Conservation (phyloP, 257 asterid genomes). For the Ligustrum vulgare region DNA sequence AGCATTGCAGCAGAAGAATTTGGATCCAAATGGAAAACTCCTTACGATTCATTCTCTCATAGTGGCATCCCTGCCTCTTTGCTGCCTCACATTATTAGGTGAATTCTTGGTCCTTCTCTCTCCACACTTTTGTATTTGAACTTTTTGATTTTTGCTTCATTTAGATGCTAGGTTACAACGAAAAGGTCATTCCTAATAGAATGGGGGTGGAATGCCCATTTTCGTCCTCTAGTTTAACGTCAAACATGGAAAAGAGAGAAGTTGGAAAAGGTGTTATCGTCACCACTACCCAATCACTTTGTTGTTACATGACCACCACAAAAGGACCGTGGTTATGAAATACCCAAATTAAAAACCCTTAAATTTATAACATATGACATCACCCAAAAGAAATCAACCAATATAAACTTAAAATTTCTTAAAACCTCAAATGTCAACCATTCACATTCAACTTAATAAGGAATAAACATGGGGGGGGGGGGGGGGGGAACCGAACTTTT, state of each 20-base stretch:
- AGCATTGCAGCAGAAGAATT: conserved; percentile 70
- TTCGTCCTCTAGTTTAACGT: not conserved
- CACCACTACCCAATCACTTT: not conserved
- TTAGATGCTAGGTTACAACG: not conserved
- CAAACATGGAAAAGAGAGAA: no score
- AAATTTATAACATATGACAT: not conserved
- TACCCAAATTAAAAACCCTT: not conserved
- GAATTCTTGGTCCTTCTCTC: conserved; percentile 18
- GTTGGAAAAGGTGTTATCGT: not conserved
- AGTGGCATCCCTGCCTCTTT: conserved; percentile 64
- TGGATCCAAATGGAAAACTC: conserved; percentile 74
- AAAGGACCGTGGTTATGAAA: not conserved
- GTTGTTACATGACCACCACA: not conserved
- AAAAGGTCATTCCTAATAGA: not conserved
- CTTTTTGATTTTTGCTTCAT: no score
- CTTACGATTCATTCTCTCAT: conserved; percentile 72
- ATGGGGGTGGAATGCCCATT: not conserved
- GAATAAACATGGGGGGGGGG: not conserved
- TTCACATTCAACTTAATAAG: not conserved
- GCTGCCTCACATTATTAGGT: conserved; percentile 73
- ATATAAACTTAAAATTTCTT: not conserved
- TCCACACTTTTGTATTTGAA: not conserved
- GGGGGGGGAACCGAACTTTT: not conserved
- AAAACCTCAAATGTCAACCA: not conserved
- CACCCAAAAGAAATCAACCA: not conserved